Base-by-base conservation (phyloP, 768 basidiomycete species). In the Zangia roseola region DNA sequence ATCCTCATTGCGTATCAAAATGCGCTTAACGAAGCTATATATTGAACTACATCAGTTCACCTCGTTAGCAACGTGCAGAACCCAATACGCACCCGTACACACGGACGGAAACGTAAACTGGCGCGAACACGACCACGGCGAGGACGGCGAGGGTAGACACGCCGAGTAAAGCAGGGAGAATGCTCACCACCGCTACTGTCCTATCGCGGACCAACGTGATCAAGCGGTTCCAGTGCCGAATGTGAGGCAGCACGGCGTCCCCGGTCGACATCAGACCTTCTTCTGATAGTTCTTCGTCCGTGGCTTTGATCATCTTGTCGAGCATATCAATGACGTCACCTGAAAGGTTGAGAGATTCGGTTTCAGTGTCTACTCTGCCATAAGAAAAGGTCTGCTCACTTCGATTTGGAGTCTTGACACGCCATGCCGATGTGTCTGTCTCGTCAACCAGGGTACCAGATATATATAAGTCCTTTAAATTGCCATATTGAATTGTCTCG, bases 391-490 rank as follows among this genome's bases (percentile, higher is more conserved):
- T 1, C 5, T 4, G 28, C 48, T 21, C 6, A 63, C 61, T 16
- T 45, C 51, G 44, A 8, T 54, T 60, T 34, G 61, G 61, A 2
- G 55, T 62, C 20, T 16, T 12, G 26, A 63, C 24, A 6, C 28
- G 42, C 58, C 52, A 63, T 3, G 46, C 16, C 6, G 49, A 35
- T 10, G 58, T 61, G 10, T 63, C 50, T 9, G n/a, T 12, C 2
- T 52, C 53, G n/a, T 46, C 50, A 4, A 58, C 20, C 14, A 61
- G 51, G 20, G 20, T 47, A n/a, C 57, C 57, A 3, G 60, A 47
- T 5, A 62, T 34, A 25, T 41, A 39, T 5, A 59, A 23, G 39
- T 57, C 39, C 12, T 62, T 62, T 49, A 62, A 38, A 12, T 40
- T 59, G 13, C 25, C 37, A 24, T 50, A 62, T 42, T 59, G 40